Evolutionary conservation across 192 early-diverging fungal genomes (phyloP).

Genomic region (Helicostylum pulchrum): DNA sequence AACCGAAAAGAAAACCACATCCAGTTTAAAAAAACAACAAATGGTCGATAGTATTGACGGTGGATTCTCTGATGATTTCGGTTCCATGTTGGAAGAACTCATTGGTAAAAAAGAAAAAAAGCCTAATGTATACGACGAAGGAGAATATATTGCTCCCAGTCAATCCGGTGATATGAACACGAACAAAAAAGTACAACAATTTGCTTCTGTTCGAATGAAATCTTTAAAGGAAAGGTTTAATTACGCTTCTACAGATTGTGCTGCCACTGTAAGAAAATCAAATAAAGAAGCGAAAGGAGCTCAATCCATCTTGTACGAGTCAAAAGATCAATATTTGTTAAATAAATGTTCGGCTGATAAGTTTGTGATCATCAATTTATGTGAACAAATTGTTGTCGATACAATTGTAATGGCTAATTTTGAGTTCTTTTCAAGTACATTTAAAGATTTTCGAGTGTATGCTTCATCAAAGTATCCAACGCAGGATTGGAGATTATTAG

Average conservation of each 20-base stretch:
- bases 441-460: conserved; percentile 82
- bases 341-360: conserved; percentile 81
- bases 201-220: conserved; percentile 27
- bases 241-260: conserved; percentile 92
- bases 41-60: conserved; percentile 40
- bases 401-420: conserved; percentile 89
- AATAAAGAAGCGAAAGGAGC: conserved; percentile 84
- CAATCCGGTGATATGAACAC: background rate
- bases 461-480: conserved; percentile 68
- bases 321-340: conserved; percentile 95
- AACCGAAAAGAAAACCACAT: background rate
- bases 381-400: conserved; percentile 91
- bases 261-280: conserved; percentile 77
- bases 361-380: conserved; percentile 91
- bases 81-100: conserved; percentile 33
- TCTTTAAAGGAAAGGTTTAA: conserved; percentile 88
- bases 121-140: conserved; percentile 3
- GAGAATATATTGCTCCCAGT: conserved; percentile 2
- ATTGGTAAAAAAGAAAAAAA: background rate
- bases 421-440: conserved; percentile 95
- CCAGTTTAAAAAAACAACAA: conserved; percentile 1
- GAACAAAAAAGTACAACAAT: background rate
- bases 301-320: conserved; percentile 79
- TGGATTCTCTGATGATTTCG: conserved; percentile 36
- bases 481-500: conserved; percentile 73